Conservation (phyloP, 106 monocot genomes). For the Dioscorea dumetorum region DNA sequence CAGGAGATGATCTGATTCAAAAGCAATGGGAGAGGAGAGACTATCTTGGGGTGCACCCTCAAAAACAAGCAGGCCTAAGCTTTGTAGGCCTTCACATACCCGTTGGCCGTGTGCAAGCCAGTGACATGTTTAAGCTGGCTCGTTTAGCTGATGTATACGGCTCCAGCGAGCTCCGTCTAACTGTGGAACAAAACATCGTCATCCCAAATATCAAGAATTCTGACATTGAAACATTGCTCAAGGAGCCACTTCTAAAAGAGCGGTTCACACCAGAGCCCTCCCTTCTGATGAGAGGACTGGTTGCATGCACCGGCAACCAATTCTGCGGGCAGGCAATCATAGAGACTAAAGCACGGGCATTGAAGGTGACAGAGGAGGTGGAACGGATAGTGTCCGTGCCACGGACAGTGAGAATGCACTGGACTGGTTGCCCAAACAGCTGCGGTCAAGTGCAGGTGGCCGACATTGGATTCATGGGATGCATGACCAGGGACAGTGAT, state of each 20-base stretch:
- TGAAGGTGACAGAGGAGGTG: constrained; percentile 62
- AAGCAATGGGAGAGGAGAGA: constrained; percentile 69
- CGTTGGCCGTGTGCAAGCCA: constrained; percentile 69
- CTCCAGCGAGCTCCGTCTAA: constrained; percentile 79
- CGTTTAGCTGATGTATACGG: constrained; percentile 72
- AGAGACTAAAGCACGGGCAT: constrained; percentile 85
- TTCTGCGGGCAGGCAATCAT: constrained; percentile 99
- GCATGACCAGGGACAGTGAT: constrained; percentile 56
- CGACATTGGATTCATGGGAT: constrained; percentile 96
- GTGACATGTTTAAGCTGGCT: constrained; percentile 82
- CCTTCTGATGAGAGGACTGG: constrained; percentile 62
- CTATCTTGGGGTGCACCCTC: constrained; percentile 77
- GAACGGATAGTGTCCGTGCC: constrained; percentile 48
- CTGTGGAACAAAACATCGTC: constrained; percentile 89
- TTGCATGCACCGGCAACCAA: constrained; percentile 95
- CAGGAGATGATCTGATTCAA: constrained; percentile 51
- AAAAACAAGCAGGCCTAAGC: constrained; percentile 67
- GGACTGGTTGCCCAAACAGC: constrained; percentile 94
- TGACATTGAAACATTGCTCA: constrained; percentile 27
- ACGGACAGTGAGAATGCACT: constrained; percentile 82
- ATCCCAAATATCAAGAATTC: constrained; percentile 61
- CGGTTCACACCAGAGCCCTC: constrained; percentile 56
- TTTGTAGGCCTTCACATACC: constrained; percentile 82
- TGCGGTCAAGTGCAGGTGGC: constrained; percentile 97
- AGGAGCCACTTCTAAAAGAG: constrained; percentile 53